phyloP scores from a whole-genome alignment of 805 yeast genomes.

The Sungouiella thailandica region DNA sequence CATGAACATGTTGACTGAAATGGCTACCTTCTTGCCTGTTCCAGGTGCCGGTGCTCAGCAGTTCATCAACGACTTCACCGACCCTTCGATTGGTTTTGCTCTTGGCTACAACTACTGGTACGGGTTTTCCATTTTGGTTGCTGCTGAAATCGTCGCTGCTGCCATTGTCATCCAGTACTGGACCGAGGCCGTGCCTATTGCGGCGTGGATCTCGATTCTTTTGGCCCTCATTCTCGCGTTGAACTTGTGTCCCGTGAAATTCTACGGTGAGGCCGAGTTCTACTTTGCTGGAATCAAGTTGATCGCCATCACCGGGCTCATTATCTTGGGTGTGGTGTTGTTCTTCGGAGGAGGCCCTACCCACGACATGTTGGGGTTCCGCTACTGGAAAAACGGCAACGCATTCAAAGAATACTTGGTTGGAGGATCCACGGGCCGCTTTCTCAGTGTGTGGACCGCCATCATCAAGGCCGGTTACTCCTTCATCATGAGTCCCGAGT shows the following conservation, averaged over 20 bases:
- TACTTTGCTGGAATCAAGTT: slow-evolving; percentile 16
- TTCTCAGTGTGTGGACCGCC: slow-evolving; percentile 21
- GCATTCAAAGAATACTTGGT: slow-evolving; percentile 42
- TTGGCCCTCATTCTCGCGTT: slow-evolving; percentile 7
- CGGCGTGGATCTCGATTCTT: slow-evolving; percentile 37
- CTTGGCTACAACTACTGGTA: slow-evolving; percentile 18
- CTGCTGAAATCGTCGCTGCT: slow-evolving; percentile 16
- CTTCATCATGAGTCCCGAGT: slow-evolving; percentile 44
- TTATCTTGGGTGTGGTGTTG: slow-evolving; percentile 16
- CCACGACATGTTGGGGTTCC: slow-evolving; percentile 17
- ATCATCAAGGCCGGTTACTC: slow-evolving; percentile 25
- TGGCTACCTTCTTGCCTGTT: slow-evolving; percentile 18
- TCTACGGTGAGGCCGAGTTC: slow-evolving; percentile 16
- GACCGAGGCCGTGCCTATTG: slow-evolving; percentile 23
- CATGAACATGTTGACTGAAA: slow-evolving; percentile 19
- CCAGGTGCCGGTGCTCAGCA: slow-evolving; percentile 19
- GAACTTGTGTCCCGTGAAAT: slow-evolving; percentile 14
- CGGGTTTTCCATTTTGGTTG: slow-evolving; percentile 15
- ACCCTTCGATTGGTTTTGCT: slow-evolving; percentile 16
- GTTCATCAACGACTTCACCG: slow-evolving; percentile 13
- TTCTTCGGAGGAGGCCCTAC: slow-evolving; percentile 18
- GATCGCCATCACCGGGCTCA: slow-evolving; percentile 16
- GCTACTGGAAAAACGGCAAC: slow-evolving; percentile 19
- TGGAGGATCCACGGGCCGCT: slow-evolving; percentile 20
- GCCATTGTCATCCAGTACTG: slow-evolving; percentile 16